These are phyloP conservation scores for Pontederia crassipes DNA, from an alignment of 176 grass and related monocot species.

Conservation along the genomic window DNA sequence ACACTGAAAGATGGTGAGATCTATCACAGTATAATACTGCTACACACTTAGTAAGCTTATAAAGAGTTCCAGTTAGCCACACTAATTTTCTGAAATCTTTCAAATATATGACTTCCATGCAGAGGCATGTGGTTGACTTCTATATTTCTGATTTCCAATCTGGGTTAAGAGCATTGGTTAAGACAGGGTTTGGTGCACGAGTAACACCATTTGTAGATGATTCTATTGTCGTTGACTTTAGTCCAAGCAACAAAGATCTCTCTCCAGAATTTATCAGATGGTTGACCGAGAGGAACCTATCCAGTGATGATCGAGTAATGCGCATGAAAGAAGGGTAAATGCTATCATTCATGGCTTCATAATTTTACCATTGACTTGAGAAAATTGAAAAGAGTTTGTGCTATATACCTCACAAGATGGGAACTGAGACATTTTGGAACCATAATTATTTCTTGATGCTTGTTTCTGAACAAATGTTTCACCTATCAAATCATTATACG, in stretches of 20 bases:
- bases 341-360: too few species aligned
- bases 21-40: too few species aligned
- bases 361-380: too few species aligned
- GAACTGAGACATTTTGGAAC: too few species aligned
- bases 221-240: background rate
- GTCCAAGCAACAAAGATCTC: constrained; percentile 3
- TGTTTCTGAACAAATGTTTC: too few species aligned
- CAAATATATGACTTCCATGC: background rate
- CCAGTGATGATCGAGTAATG: constrained; percentile 8
- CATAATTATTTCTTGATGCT: too few species aligned
- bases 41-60: too few species aligned
- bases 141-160: constrained; percentile 15
- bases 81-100: background rate
- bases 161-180: constrained; percentile 3
- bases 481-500: too few species aligned
- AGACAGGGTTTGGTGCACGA: constrained; percentile 8
- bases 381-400: too few species aligned
- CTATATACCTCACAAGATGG: too few species aligned
- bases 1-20: background rate
- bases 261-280: background rate
- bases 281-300: constrained; percentile 1
- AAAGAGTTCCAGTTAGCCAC: background rate
- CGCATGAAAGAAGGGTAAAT: constrained; percentile 12
- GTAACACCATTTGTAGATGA: constrained; percentile 15
- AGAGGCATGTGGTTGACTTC: constrained; percentile 10